Evolutionary conservation across 495 filamentous ascomycete genomes (phyloP), one percentile per base, ranked within the genome.

Genomic region (Lasiosphaeriaceae sp.): DNA sequence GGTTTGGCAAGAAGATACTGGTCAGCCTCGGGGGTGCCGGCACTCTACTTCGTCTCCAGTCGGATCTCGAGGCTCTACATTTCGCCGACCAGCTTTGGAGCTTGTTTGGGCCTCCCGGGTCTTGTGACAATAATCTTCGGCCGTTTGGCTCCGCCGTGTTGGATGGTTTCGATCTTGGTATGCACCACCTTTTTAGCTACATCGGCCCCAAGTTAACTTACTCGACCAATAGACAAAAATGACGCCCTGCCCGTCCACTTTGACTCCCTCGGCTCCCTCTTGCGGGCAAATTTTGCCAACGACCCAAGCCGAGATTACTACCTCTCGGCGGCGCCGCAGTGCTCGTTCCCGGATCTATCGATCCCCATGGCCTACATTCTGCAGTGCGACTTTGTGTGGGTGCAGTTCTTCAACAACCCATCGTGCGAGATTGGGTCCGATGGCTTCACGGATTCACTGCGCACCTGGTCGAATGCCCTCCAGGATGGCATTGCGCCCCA

Each of bases 21-120:
- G 60, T 89, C 11, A 84, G 81, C 37, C 77, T 89, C 31, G 84
- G 84, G 21, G 86, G 85, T 17, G 74, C 76, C 17, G 76, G 68
- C 14, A 61, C 61, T 35, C 52, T 34, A 31, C 78, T 83, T 44
- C 73, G 67, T 31, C 83, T 89, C 63, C 59, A 72, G 2, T 77
- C 70, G 6, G 71, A 75, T 20, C 54, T 67, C 6, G 71, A 80
- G 11, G 85, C 85, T 9, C 67, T 68, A n/a, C 56, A 63, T 0
- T 77, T 84, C 11, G 86, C 84, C 1, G 68, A 81, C 51, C 71
- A 78, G n/a, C 64, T 90, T 12, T 43, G 5, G 39, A 12, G 1
- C 5, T 12, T 43, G 0, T 43, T 43, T 12, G 39, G 37, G 3
- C 79, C 79, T 8, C 50, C 63, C 4, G 56, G 54, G 21, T 34